A percentile compares a stretch with the other conserved stretches of the same genome.
Conservation (phyloP, 495 filamentous ascomycete species). For the Extremus antarcticus region DNA sequence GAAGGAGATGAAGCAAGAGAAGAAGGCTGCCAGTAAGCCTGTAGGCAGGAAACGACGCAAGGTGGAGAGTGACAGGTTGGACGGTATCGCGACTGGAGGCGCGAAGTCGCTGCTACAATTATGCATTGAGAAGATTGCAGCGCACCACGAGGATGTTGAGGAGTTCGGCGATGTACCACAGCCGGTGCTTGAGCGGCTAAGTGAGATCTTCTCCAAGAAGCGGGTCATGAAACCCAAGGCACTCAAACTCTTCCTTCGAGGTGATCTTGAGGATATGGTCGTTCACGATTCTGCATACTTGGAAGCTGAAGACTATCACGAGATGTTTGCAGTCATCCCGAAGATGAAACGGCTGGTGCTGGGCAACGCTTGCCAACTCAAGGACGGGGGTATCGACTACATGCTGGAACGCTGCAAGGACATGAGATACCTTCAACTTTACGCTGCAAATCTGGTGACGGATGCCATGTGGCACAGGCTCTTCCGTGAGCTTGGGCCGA, state of each 20-base stretch:
- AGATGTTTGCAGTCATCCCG: conserved; percentile 67
- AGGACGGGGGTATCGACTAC: conserved; percentile 68
- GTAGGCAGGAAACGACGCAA: conserved; percentile 46
- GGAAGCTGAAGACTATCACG: conserved; percentile 60
- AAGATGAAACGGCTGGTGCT: conserved; percentile 56
- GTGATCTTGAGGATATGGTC: conserved; percentile 50
- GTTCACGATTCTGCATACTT: conserved; percentile 75
- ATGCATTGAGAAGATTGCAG: conserved; percentile 75
- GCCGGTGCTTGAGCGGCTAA: conserved; percentile 57
- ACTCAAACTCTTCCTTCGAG: conserved; percentile 65
- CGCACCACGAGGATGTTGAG: conserved; percentile 70
- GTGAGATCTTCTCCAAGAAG: conserved; percentile 69
- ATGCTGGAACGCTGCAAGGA: conserved; percentile 56
- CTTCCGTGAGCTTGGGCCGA: conserved; percentile 48
- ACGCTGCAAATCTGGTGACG: conserved; percentile 68
- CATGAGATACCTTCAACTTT: conserved; percentile 53
- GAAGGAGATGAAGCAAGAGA: conserved; percentile 45
- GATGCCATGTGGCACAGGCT: conserved; percentile 59
- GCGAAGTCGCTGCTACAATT: conserved; percentile 62
- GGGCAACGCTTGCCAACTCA: conserved; percentile 76
- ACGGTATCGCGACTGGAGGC: conserved; percentile 59
- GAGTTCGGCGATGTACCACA: conserved; percentile 71
- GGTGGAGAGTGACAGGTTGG: conserved; percentile 65
- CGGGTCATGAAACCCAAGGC: conserved; percentile 60
- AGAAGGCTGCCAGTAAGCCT: conserved; percentile 50